These are phyloP conservation scores for Hevea brasiliensis DNA, from an alignment of 345 rosid species.

Conservation along the genomic window DNA sequence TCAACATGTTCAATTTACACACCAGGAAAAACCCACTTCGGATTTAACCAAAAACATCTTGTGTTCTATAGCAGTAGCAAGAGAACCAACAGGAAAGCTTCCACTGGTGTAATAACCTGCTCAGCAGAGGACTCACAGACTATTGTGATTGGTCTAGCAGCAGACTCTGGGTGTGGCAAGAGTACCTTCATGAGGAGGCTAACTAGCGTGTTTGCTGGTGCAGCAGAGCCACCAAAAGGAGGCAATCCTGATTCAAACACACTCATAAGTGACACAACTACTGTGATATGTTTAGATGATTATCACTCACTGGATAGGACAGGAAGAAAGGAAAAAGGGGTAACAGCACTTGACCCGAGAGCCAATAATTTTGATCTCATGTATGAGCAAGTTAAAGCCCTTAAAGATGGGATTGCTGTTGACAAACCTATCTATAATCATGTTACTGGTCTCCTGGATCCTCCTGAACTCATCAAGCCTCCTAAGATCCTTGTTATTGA, in stretches of 20 bases:
- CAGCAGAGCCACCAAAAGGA: constrained; percentile 89
- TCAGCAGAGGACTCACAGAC: constrained; percentile 54
- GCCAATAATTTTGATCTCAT: constrained; percentile 92
- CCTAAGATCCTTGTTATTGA: constrained; percentile 98
- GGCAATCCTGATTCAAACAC: constrained; percentile 98
- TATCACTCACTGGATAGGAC: constrained; percentile 86
- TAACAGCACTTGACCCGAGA: constrained; percentile 90
- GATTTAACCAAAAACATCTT: constrained; percentile 45
- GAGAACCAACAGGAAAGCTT: constrained; percentile 21
- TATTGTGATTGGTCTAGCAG: constrained; percentile 85
- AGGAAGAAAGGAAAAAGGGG: constrained; percentile 88
- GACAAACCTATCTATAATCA: constrained; percentile 94
- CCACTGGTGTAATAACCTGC: constrained; percentile 57
- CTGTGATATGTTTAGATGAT: constrained; percentile 92
- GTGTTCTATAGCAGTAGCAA: constrained; percentile 41
- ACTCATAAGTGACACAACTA: constrained; percentile 82
- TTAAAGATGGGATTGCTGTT: constrained; percentile 74
- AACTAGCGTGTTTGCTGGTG: constrained; percentile 91
- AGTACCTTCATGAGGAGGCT: constrained; percentile 89
- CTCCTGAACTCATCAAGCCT: constrained; percentile 88
- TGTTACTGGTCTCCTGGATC: constrained; percentile 83
- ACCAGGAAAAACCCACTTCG: constrained; percentile 48
- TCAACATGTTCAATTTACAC: constrained; percentile 65
- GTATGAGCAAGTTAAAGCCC: constrained; percentile 92
- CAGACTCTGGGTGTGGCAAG: constrained; percentile 94